Percentiles rank a stretch among this genome's conserved stretches.
Conservation (phyloP, 306 rosid species). For the Carpinus fangiana region DNA sequence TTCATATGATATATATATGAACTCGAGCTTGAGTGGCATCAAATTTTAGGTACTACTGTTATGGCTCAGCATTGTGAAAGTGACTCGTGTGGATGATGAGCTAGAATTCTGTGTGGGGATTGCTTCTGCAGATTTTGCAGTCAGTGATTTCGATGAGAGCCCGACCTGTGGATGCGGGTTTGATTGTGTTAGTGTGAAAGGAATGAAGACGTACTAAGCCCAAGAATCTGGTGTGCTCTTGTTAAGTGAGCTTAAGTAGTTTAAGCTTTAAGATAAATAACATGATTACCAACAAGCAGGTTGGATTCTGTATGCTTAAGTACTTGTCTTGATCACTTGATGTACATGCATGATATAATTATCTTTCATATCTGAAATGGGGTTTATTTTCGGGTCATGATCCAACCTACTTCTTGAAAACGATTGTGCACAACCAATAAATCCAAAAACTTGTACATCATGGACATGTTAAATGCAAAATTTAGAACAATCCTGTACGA, state of each 20-base stretch:
- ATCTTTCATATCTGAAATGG: background rate
- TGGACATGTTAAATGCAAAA: no score
- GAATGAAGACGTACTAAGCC: slow-evolving; percentile 17
- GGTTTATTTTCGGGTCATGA: background rate
- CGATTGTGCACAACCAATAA: no score
- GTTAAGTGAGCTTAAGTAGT: background rate
- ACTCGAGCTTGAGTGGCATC: slow-evolving; percentile 40
- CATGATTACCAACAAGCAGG: background rate
- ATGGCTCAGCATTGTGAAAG: slow-evolving; percentile 49
- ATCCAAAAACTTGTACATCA: no score
- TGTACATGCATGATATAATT: background rate
- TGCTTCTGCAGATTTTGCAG: slow-evolving; percentile 43
- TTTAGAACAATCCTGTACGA: no score
- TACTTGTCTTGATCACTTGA: background rate
- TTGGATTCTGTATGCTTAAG: background rate
- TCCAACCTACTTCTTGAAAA: no score
- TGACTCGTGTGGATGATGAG: slow-evolving; percentile 37
- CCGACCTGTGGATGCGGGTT: slow-evolving; percentile 59
- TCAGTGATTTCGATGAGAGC: slow-evolving; percentile 44
- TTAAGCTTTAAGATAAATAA: background rate
- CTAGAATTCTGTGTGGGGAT: slow-evolving; percentile 58
- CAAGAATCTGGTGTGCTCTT: slow-evolving; percentile 14
- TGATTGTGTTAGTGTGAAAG: slow-evolving; percentile 40
- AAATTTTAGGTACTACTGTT: slow-evolving; percentile 41
- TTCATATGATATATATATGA: no score